Conservation (phyloP, 306 rosid genomes). For the Glycyrrhiza uralensis region DNA sequence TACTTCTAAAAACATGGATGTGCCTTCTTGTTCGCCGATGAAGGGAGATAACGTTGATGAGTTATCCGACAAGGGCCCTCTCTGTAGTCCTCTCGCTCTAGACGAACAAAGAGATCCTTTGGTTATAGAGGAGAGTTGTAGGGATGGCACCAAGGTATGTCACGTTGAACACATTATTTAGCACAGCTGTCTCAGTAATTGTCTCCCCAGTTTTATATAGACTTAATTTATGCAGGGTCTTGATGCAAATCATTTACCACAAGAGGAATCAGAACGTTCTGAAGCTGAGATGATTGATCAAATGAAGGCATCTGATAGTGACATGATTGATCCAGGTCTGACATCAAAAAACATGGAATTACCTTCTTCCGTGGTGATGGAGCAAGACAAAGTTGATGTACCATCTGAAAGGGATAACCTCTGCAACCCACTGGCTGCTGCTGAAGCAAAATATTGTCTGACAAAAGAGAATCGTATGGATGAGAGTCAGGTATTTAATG, state of each 20-base stretch:
- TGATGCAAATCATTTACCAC: conserved; percentile 1
- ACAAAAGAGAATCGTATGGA: not conserved
- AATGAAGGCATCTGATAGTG: conserved; percentile 22
- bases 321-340: conserved; percentile 23
- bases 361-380: conserved; percentile 19
- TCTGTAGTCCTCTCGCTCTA: not conserved
- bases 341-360: not conserved
- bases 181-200: not conserved
- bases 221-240: conserved; percentile 26
- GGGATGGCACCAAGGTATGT: conserved; percentile 30
- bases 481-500: conserved; percentile 27
- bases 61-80: conserved; percentile 16
- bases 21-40: conserved; percentile 6
- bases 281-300: conserved; percentile 23
- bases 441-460: conserved; percentile 16
- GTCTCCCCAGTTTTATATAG: not conserved
- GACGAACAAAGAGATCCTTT: conserved; percentile 13
- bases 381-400: conserved; percentile 29
- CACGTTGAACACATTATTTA: not conserved
- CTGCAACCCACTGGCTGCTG: conserved; percentile 4
- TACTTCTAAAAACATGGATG: not conserved
- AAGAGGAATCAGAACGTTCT: conserved; percentile 18
- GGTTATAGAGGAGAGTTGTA: not conserved
- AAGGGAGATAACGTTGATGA: conserved; percentile 15
- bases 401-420: conserved; percentile 2